Percentiles rank a stretch among this genome's conserved stretches.
phyloP scores from a whole-genome alignment of 352 stramenopile genomes.

The Phytophthora sp. region DNA sequence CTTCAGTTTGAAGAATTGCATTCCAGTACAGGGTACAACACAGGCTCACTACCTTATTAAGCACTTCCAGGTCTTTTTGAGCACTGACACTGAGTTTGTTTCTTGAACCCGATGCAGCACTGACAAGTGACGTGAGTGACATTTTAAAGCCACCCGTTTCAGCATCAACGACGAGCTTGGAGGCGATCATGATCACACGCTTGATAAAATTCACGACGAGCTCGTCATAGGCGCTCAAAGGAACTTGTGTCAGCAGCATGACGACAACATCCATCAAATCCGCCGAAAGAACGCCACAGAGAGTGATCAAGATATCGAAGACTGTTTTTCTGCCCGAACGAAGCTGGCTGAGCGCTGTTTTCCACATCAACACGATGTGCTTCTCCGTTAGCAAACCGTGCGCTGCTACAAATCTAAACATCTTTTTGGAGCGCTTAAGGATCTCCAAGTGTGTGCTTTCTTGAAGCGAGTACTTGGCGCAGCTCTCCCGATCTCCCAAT shows the following conservation, averaged over 20 bases:
- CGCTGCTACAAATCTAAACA: conserved; percentile 73
- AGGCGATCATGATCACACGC: conserved; percentile 72
- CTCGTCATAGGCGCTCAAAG: conserved; percentile 75
- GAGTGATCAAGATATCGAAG: conserved; percentile 73
- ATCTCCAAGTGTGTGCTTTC: conserved; percentile 85
- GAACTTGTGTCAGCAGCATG: conserved; percentile 77
- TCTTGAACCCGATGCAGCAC: conserved; percentile 57
- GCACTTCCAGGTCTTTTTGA: conserved; percentile 75
- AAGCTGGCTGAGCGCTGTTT: conserved; percentile 69
- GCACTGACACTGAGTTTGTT: conserved; percentile 48
- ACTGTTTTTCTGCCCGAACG: conserved; percentile 72
- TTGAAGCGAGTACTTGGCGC: conserved; percentile 72
- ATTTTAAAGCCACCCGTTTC: conserved; percentile 76
- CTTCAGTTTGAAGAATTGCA: conserved; percentile 53
- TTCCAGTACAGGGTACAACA: conserved; percentile 86
- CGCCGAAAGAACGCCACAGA: conserved; percentile 69
- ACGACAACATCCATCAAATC: conserved; percentile 83
- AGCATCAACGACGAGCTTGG: conserved; percentile 73
- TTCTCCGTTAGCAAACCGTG: conserved; percentile 64
- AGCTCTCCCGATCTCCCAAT: conserved; percentile 70
- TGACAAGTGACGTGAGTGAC: conserved; percentile 69
- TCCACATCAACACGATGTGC: conserved; percentile 82
- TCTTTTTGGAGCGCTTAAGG: conserved; percentile 72
- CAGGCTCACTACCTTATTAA: conserved; percentile 76
- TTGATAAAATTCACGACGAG: conserved; percentile 81